Conservation (phyloP, 768 basidiomycete genomes). For the Chalciporus pseudorubinellus region DNA sequence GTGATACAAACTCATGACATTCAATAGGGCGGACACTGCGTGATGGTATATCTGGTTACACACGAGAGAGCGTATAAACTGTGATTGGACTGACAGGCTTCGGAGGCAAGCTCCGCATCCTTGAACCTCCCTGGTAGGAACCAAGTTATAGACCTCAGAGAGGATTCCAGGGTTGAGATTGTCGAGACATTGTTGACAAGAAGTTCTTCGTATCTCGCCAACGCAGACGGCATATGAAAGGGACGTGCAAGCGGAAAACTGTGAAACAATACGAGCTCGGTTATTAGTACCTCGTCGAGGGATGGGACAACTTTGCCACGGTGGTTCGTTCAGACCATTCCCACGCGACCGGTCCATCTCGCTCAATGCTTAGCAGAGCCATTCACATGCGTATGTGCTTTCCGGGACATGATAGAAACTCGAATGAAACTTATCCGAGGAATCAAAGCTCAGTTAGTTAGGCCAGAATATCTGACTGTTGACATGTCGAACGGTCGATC, state of each 20-base stretch:
- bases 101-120: slow-evolving; percentile 94
- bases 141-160: slow-evolving; percentile 89
- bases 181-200: slow-evolving; percentile 82
- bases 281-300: neutral
- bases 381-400: too few relatives aligned
- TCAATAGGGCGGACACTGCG: slow-evolving; percentile 83
- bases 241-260: neutral
- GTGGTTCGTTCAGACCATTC: too few relatives aligned
- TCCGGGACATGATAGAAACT: too few relatives aligned
- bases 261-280: too few relatives aligned
- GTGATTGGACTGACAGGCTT: slow-evolving; percentile 70
- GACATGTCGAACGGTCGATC: too few relatives aligned
- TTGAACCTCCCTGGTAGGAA: slow-evolving; percentile 95
- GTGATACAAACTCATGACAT: slow-evolving; percentile 90
- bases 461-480: too few relatives aligned
- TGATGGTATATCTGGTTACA: slow-evolving; percentile 15
- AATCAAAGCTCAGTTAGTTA: too few relatives aligned
- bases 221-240: slow-evolving; percentile 52
- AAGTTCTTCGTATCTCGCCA: slow-evolving; percentile 78
- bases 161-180: slow-evolving; percentile 85
- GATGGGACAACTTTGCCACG: too few relatives aligned
- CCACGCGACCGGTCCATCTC: slow-evolving; percentile 6
- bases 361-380: too few relatives aligned
- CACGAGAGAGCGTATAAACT: slow-evolving; percentile 12
- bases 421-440: too few relatives aligned